Percentiles rank a stretch among this genome's conserved stretches.
Evolutionary conservation across 768 basidiomycete species (phyloP).

Genomic region (Serendipita vermifera): DNA sequence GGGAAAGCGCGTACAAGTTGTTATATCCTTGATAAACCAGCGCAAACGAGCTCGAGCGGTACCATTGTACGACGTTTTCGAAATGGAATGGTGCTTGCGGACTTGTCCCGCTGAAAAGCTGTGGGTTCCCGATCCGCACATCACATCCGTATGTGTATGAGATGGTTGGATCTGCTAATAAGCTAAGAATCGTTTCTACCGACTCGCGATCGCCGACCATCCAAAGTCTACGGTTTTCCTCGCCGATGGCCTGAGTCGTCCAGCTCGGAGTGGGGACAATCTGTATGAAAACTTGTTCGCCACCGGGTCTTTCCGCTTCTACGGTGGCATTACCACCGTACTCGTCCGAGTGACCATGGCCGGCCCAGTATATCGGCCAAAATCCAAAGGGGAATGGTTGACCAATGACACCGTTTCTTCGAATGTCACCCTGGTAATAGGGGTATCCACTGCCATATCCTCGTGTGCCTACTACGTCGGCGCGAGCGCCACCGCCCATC

Average conservation of each 20-base stretch:
- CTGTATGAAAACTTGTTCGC: not conserved
- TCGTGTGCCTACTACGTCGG: not conserved
- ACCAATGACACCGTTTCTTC: not conserved
- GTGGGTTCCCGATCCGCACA: not conserved
- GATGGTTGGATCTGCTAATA: not conserved
- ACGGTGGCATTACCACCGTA: not conserved
- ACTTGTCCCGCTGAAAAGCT: not conserved
- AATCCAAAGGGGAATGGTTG: conserved; percentile 6
- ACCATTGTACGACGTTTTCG: not conserved
- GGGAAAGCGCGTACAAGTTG: not conserved
- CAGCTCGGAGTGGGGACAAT: not conserved
- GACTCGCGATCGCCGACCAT: not conserved
- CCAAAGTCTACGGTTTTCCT: not conserved
- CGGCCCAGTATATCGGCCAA: not conserved
- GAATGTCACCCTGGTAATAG: not conserved
- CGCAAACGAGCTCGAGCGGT: not conserved
- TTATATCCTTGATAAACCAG: not conserved
- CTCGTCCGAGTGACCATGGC: not conserved
- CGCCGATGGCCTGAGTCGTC: not conserved
- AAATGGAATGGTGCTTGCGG: not conserved
- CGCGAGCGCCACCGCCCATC: not conserved
- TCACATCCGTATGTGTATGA: not conserved
- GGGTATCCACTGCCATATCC: not conserved
- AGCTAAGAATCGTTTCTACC: not conserved
- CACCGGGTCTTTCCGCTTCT: not conserved